Conservation (phyloP, 2,329 filamentous ascomycete species). For the Talaromyces sp. region DNA sequence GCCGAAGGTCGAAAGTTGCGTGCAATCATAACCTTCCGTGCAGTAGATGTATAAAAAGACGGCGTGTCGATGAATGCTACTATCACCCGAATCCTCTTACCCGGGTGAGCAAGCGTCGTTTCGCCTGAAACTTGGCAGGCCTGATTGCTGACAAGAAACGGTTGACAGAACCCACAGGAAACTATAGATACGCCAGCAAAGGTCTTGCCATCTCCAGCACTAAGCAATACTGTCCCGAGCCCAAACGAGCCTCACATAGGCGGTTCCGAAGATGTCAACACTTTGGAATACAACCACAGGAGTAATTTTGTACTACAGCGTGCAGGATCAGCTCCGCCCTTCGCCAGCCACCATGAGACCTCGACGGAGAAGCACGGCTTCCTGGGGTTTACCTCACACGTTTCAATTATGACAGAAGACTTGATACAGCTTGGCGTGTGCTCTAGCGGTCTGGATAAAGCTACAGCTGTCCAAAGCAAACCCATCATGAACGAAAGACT, state of each 20-base stretch:
- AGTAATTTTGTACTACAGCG: neutral
- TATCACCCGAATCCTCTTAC: constrained; percentile 2
- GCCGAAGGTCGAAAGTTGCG: neutral
- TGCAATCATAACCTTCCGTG: neutral
- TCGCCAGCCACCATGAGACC: neutral
- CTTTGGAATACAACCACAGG: neutral
- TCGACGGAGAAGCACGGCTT: neutral
- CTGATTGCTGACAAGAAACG: neutral
- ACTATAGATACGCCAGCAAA: neutral
- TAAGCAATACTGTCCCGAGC: neutral
- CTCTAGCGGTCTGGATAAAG: neutral
- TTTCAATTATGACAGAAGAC: neutral
- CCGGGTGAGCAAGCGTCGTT: neutral
- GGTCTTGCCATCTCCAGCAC: neutral
- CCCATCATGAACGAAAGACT: neutral
- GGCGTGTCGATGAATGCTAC: neutral
- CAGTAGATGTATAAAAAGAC: neutral
- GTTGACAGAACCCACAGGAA: neutral
- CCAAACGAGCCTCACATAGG: neutral
- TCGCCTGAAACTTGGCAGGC: neutral
- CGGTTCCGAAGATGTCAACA: neutral
- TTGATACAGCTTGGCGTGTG: neutral
- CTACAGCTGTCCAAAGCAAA: neutral
- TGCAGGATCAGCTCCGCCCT: neutral
- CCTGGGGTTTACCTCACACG: neutral